Conservation (phyloP, 2,329 filamentous ascomycete species). For the Intubia oerlemansii region DNA sequence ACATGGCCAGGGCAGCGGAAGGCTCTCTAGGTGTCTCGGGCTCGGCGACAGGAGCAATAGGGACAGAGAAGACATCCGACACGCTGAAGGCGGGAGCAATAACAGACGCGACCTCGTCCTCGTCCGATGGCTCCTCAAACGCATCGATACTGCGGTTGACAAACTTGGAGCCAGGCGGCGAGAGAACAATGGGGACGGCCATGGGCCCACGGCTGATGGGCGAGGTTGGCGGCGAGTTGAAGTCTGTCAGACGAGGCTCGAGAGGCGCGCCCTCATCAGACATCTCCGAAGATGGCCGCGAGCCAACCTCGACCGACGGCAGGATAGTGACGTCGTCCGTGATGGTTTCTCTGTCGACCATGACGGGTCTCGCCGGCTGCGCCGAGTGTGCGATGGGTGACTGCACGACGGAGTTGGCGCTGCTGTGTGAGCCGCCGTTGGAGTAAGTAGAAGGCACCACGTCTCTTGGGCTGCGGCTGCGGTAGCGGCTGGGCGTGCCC, state of each 20-base stretch:
- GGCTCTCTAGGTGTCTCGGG: not conserved
- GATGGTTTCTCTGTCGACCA: conserved; percentile 40
- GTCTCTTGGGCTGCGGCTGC: conserved; percentile 22
- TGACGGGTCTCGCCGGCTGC: conserved; percentile 26
- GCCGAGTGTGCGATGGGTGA: conserved; percentile 29
- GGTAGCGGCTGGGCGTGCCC: conserved; percentile 32
- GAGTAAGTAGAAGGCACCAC: conserved; percentile 18
- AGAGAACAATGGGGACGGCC: conserved; percentile 10
- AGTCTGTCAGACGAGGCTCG: conserved; percentile 28
- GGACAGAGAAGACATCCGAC: conserved; percentile 5
- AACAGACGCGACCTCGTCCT: too few species aligned
- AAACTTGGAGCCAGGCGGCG: conserved; percentile 11
- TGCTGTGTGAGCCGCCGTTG: conserved; percentile 2
- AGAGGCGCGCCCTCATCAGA: conserved; percentile 11
- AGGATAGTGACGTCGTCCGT: conserved; percentile 31
- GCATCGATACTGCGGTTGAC: conserved; percentile 1
- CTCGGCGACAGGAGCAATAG: conserved; percentile 4
- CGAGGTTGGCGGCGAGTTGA: conserved; percentile 30
- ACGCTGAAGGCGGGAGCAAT: conserved; percentile 3
- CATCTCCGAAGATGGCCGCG: conserved; percentile 5
- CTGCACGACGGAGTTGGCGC: conserved; percentile 10
- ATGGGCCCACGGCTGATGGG: conserved; percentile 10
- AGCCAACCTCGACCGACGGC: conserved; percentile 6
- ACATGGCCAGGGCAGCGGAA: conserved; percentile 3
- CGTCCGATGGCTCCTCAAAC: too few species aligned